Evolutionary conservation across 2,329 filamentous ascomycete genomes (phyloP), one percentile per base, ranked within the genome.

Genomic region (Cercospora berteroae): DNA sequence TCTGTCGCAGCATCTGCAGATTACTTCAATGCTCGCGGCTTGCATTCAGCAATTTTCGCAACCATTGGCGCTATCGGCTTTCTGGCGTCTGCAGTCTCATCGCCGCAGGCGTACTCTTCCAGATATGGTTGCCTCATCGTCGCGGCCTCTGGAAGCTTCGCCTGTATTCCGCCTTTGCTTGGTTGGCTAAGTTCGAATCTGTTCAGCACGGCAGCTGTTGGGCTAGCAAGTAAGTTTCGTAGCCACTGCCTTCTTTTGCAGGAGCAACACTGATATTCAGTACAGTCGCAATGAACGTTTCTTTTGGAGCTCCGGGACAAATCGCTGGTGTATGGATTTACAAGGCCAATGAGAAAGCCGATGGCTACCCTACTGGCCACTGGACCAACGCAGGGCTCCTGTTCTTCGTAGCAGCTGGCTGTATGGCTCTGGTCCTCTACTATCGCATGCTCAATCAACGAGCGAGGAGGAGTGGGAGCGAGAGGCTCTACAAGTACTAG

Each of bases 251-350:
- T 1, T 20, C 16, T 10, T 18, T 27, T 10, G 25, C 55, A 13
- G 16, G 9, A 23, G n/a, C 29, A 33, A 8, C 31, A 36, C n/a
- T 58, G 31, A 58, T 29, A 23, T 31, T 4, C 18, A 20, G 29
- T 4, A 27, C 20, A 58, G 55, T 63, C 64, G 90, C 89, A 0
- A 78, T 92, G 69, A 91, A 92, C 69, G 86, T 92, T 16, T 88
- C 86, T 1, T 83, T 90, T 59, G 89, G 88, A 0, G 89, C 88
- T 0, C 83, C 89, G 0, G 89, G 90, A 0, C 89, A 92, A 77
- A 92, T 92, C 48, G 85, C 87, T 0, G 90, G 89, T 0, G 88
- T 91, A 0, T 92, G 89, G 89, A 91, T 91, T 69, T 92, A 91
- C 79, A 89, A 89, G 74, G 82, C 85, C 0, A 79, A 85, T 10